Base-by-base conservation (phyloP, 148 eudicot genomes). In the Cornus suecica region DNA sequence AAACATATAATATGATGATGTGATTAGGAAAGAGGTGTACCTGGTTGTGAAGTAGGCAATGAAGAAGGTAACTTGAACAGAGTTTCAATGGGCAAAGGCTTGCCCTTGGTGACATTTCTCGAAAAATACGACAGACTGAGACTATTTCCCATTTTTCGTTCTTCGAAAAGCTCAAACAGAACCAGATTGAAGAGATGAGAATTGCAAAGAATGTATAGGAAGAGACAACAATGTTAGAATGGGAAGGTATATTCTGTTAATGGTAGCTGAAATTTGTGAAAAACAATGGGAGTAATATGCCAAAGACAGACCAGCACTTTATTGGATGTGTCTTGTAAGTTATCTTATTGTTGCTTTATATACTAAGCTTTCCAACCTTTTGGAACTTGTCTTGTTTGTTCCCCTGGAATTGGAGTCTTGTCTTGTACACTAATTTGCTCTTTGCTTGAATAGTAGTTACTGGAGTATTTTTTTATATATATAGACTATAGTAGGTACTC, bases 241-340 rank as follows among this genome's bases (percentile, higher is more conserved):
- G n/a, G n/a, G 45, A 41, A 41, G 9, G 45, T 41, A 9, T 41
- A 41, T 41, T 41, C 45, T 41, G 45, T 41, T 45, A 45, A 13
- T 45, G 52, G 11, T 32, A 8, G 37, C 37, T 32, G 37, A 32
- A 32, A 32, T 3, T 3, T 37, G 42, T 37, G 42, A 37, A 37
- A 37, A 37, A 37, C 42, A 48, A 16, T 48, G 54, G 15, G 54
- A 48, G 15, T 13, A 16, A 13, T 2, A 48, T 3, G 54, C 54
- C 54, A 48, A 48, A 1, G 20, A 48, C 54, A 48, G 54, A 3
- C 37, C 28, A 27, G 45, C 48, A n/a, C 32, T 22, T 69, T 30
- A n/a, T 31, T 76, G 16, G 45, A 29, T 18, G 25, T 77, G 45
- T 77, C 79, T 61, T 77, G 73, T 60, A 63, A 69, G 67, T 26